phyloP scores from a whole-genome alignment of 1,284 basidiomycete species.

The Leccinum subrobustum region DNA sequence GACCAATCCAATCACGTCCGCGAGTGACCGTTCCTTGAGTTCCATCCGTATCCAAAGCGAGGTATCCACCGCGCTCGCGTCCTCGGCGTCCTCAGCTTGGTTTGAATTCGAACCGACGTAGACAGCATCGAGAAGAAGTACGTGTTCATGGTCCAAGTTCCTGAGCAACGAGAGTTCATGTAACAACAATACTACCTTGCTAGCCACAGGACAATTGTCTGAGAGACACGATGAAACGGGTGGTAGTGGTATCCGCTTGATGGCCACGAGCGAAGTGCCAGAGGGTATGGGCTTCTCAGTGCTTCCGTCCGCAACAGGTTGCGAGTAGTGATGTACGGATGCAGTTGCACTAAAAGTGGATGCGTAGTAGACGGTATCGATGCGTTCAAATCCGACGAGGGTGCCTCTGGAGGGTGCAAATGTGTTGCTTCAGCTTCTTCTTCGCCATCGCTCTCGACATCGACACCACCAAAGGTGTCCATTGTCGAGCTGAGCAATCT shows the following conservation, averaged over 20 bases:
- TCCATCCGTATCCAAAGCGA: conserved; percentile 83
- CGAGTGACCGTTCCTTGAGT: conserved; percentile 79
- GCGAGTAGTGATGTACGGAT: conserved; percentile 48
- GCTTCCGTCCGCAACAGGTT: conserved; percentile 50
- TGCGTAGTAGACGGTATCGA: conserved; percentile 27
- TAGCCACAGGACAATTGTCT: conserved; percentile 40
- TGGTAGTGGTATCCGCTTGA: conserved; percentile 66
- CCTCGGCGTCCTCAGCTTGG: conserved; percentile 42
- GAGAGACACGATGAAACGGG: conserved; percentile 34
- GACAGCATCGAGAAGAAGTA: conserved; percentile 63
- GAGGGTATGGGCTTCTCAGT: conserved; percentile 18
- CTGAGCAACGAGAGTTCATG: conserved; percentile 60
- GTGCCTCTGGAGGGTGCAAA: conserved; percentile 34
- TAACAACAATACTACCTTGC: conserved; percentile 61
- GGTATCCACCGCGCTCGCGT: conserved; percentile 19
- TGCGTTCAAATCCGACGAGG: not conserved
- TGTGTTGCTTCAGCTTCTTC: conserved; percentile 5
- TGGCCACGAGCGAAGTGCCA: conserved; percentile 54
- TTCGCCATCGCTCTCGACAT: conserved; percentile 17
- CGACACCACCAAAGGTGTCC: conserved; percentile 41
- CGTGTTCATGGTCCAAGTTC: conserved; percentile 53
- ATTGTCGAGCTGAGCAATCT: conserved; percentile 32
- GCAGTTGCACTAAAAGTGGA: conserved; percentile 52
- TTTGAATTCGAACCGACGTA: conserved; percentile 53
- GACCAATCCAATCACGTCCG: conserved; percentile 67